Evolutionary conservation across 108 stramenopile genomes (phyloP).

Genomic region (Stephanodiscus triporus): DNA sequence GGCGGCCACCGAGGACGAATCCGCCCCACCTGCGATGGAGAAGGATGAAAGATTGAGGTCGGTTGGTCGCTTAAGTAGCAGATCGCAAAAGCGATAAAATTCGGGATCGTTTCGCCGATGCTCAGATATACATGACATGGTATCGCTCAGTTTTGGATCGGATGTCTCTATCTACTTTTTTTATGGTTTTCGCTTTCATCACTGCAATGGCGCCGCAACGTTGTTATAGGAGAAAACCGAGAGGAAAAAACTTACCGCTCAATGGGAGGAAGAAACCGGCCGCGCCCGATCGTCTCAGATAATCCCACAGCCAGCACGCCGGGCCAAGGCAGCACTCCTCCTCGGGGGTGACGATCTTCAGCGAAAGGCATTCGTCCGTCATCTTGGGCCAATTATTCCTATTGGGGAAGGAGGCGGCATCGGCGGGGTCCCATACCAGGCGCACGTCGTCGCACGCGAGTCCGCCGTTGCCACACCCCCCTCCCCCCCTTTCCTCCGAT

Average conservation of each 20-base stretch:
- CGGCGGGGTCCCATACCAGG: slow-evolving; percentile 32
- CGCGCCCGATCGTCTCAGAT: slow-evolving; percentile 91
- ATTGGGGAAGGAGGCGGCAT: background rate
- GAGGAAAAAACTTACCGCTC: slow-evolving; percentile 54
- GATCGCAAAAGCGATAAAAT: background rate
- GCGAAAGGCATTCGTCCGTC: slow-evolving; percentile 20
- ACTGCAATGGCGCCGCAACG: slow-evolving; percentile 25
- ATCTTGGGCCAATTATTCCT: slow-evolving; percentile 23
- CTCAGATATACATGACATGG: slow-evolving; percentile 24
- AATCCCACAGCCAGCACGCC: slow-evolving; percentile 99
- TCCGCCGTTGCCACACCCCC: slow-evolving; percentile 11
- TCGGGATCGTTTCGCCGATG: slow-evolving; percentile 11
- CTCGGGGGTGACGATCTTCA: slow-evolving; percentile 74
- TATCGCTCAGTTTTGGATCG: slow-evolving; percentile 45
- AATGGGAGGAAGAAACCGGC: slow-evolving; percentile 96
- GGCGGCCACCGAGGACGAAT: slow-evolving; percentile 91
- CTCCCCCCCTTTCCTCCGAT: slow-evolving; percentile 30
- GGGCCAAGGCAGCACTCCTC: slow-evolving; percentile 98
- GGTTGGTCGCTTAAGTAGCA: background rate
- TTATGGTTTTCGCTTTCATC: slow-evolving; percentile 40
- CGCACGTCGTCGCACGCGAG: slow-evolving; percentile 24
- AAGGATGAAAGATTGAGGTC: background rate
- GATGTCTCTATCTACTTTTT: slow-evolving; percentile 57
- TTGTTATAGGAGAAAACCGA: background rate
- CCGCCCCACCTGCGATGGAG: slow-evolving; percentile 86